A percentile compares a stretch with the other conserved stretches of the same genome.
phyloP scores from a whole-genome alignment of 139 green algal genomes.

The Pedinophyceae sp. region DNA sequence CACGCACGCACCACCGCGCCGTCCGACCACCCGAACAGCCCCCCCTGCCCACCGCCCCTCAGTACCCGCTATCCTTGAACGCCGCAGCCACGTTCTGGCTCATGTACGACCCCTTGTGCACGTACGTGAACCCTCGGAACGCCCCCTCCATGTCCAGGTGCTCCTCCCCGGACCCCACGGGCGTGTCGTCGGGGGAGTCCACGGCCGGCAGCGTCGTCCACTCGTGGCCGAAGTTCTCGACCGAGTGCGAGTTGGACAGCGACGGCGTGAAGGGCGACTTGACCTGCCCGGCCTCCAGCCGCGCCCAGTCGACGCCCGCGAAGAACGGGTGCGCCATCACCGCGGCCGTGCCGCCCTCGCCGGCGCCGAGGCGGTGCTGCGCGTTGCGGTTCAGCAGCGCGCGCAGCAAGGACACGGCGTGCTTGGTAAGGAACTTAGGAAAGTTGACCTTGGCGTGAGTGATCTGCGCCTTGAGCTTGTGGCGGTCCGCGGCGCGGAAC shows the following conservation, averaged over 20 bases:
- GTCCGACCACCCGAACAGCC: no score
- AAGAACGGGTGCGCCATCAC: conserved; percentile 16
- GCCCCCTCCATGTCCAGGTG: background rate
- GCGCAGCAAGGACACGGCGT: conserved; percentile 21
- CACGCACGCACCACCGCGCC: no score
- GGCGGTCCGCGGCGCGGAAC: conserved; percentile 69
- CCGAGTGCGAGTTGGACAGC: conserved; percentile 13
- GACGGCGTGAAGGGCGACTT: conserved; percentile 66
- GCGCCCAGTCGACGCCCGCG: conserved; percentile 57
- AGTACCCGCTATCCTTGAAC: no score
- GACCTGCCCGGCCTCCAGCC: conserved; percentile 52
- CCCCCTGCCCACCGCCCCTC: no score
- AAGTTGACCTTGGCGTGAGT: conserved; percentile 59
- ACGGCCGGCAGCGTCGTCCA: conserved; percentile 51
- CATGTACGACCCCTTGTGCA: no score
- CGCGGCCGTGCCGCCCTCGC: background rate
- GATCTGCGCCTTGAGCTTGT: conserved; percentile 78
- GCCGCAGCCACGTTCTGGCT: no score
- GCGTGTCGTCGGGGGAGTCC: conserved; percentile 55
- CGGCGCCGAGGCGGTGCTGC: no score
- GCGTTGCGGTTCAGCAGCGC: no score
- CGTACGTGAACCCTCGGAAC: background rate
- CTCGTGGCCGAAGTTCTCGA: conserved; percentile 75
- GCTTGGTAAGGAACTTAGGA: conserved; percentile 26
- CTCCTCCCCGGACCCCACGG: conserved; percentile 4